These are phyloP conservation scores for Trypanosoma theileri DNA, from an alignment of 208 protist genomes.

Conservation along the genomic window DNA sequence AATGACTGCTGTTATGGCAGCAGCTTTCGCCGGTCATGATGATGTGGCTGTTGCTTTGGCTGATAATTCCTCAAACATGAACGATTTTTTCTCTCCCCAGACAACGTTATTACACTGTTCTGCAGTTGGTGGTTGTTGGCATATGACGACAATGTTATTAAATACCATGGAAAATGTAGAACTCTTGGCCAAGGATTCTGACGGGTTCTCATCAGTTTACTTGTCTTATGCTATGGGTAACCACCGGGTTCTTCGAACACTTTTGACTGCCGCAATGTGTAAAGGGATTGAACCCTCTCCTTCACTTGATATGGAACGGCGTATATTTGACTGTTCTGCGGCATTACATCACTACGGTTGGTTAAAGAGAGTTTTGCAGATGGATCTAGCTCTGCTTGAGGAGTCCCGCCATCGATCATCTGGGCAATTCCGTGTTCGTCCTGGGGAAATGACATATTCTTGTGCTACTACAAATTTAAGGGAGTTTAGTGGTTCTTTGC, in stretches of 20 bases:
- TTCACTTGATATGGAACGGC: conserved; percentile 19
- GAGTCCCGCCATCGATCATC: conserved; percentile 21
- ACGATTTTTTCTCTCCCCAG: conserved; percentile 40
- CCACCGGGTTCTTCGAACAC: conserved; percentile 43
- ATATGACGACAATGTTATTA: conserved; percentile 39
- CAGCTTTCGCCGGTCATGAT: conserved; percentile 61
- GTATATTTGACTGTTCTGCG: conserved; percentile 34
- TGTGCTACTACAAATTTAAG: conserved; percentile 2
- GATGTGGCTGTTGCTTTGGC: conserved; percentile 57
- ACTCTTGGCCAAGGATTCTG: conserved; percentile 36
- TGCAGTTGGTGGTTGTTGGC: conserved; percentile 57
- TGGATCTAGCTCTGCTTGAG: conserved; percentile 45
- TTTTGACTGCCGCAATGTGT: conserved; percentile 35
- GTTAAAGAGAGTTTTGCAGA: conserved; percentile 50
- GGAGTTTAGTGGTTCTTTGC: conserved; percentile 2
- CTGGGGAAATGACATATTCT: conserved; percentile 34
- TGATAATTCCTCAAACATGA: conserved; percentile 50
- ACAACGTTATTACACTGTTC: conserved; percentile 77
- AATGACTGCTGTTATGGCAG: conserved; percentile 72
- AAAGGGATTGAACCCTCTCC: background rate
- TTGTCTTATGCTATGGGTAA: conserved; percentile 71
- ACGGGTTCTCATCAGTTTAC: conserved; percentile 65
- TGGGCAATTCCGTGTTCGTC: conserved; percentile 9
- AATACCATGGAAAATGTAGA: conserved; percentile 27
- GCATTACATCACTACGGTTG: conserved; percentile 60